phyloP scores from a whole-genome alignment of 2,329 filamentous ascomycete species.

The Metarhizium sp. region DNA sequence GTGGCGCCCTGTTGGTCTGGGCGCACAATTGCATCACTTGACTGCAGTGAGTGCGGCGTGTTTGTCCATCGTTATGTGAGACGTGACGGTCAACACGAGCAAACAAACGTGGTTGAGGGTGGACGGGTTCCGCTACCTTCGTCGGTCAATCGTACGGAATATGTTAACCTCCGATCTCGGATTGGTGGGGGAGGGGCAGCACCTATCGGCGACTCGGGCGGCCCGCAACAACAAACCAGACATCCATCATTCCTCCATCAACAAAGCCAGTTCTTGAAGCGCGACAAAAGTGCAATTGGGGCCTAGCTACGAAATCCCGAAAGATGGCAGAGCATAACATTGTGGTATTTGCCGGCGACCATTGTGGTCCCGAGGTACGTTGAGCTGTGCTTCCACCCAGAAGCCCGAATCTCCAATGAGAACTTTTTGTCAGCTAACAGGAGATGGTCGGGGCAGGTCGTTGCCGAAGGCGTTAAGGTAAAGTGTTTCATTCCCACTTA shows the following conservation, averaged over 20 bases:
- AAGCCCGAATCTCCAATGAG: background rate
- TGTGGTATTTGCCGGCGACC: constrained; percentile 75
- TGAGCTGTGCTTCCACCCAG: background rate
- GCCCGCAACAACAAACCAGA: background rate
- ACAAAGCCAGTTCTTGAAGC: background rate
- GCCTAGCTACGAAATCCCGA: background rate
- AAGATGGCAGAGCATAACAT: constrained; percentile 64
- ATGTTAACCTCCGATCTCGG: constrained; percentile 5
- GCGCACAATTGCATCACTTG: too few species aligned
- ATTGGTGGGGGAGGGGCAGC: constrained; percentile 5
- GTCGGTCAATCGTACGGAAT: too few species aligned
- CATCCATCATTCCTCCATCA: background rate
- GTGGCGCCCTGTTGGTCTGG: too few species aligned
- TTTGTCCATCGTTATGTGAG: too few species aligned
- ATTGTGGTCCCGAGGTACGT: constrained; percentile 75
- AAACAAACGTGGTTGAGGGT: too few species aligned
- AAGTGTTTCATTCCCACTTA: constrained; percentile 1
- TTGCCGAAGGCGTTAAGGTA: constrained; percentile 80
- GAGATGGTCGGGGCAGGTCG: constrained; percentile 41
- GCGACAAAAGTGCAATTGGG: background rate
- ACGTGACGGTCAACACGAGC: too few species aligned
- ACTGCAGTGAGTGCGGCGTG: background rate
- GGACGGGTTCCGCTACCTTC: too few species aligned
- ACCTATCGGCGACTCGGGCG: background rate
- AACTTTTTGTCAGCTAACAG: constrained; percentile 11